Percentiles rank a stretch among this genome's conserved stretches.
Conservation (phyloP, 2,329 filamentous ascomycete genomes). For the Aspergillus sp. region DNA sequence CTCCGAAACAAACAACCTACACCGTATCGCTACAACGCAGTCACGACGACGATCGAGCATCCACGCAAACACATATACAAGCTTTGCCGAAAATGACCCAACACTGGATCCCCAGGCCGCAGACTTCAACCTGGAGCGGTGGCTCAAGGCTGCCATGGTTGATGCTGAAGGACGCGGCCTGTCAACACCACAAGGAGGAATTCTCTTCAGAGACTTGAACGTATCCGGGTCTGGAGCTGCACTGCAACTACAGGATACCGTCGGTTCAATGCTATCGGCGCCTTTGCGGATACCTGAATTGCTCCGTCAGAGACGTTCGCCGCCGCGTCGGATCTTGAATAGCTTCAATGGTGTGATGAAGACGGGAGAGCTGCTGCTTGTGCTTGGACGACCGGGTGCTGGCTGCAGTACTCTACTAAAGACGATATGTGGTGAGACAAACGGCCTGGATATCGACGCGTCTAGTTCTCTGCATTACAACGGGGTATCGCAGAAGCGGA, state of each 20-base stretch:
- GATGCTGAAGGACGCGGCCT: no score
- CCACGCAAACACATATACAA: no score
- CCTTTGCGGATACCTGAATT: not conserved
- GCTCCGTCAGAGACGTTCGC: not conserved
- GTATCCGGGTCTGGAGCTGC: not conserved
- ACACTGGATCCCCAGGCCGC: no score
- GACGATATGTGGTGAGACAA: constrained; percentile 67
- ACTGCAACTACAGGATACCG: not conserved
- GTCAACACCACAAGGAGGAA: no score
- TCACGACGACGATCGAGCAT: no score
- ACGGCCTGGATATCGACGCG: constrained; percentile 71
- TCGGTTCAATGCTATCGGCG: not conserved
- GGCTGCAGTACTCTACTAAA: constrained; percentile 78
- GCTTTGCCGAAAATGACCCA: no score
- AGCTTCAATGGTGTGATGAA: constrained; percentile 15
- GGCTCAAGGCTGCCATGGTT: no score
- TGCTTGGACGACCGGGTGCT: constrained; percentile 48
- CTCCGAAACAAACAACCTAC: no score
- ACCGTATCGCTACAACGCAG: no score
- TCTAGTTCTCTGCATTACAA: constrained; percentile 71
- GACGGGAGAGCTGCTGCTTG: constrained; percentile 52
- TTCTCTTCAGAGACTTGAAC: no score
- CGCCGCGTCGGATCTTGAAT: constrained; percentile 1
- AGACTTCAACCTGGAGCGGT: no score
- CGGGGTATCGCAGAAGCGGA: constrained; percentile 10